Percentiles rank a stretch among this genome's conserved stretches.
Evolutionary conservation across 2,329 filamentous ascomycete species (phyloP).

Genomic region (Aspergillus intermedius): DNA sequence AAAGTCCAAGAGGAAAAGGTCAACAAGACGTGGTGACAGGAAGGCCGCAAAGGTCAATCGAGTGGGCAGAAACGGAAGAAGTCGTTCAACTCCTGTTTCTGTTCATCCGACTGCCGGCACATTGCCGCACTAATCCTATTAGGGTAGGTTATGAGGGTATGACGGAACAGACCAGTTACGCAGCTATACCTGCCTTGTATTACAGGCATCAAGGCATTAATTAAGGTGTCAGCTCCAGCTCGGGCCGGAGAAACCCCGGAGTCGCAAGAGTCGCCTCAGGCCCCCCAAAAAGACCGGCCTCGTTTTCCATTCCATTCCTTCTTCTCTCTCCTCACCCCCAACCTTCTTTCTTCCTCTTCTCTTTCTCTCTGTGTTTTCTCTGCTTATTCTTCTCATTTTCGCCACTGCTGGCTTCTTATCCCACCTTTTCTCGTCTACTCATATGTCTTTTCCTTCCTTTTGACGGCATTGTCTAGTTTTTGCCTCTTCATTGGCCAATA

Average conservation of each 20-base stretch:
- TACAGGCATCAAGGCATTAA: constrained; percentile 3
- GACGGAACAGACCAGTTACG: constrained; percentile 17
- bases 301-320: constrained; percentile 35
- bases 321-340: constrained; percentile 17
- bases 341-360: constrained; percentile 4
- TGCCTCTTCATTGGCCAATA: constrained; percentile 26
- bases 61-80: constrained; percentile 27
- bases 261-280: constrained; percentile 18
- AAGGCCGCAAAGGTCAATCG: constrained; percentile 26
- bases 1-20: constrained; percentile 18
- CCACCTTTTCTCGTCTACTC: constrained; percentile 13
- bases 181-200: constrained; percentile 5
- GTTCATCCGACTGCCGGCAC: constrained; percentile 25
- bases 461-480: not conserved
- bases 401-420: constrained; percentile 12
- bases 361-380: constrained; percentile 5
- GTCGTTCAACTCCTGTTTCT: constrained; percentile 31
- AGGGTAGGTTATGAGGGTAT: constrained; percentile 16
- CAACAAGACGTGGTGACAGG: constrained; percentile 21
- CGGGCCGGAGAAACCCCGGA: constrained; percentile 15
- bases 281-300: constrained; percentile 23
- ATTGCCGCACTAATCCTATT: constrained; percentile 25
- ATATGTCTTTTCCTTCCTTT: constrained; percentile 12
- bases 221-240: not conserved
- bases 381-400: constrained; percentile 8